phyloP scores from a whole-genome alignment of 192 early-diverging fungal genomes.

The Chytriomyces sp. region DNA sequence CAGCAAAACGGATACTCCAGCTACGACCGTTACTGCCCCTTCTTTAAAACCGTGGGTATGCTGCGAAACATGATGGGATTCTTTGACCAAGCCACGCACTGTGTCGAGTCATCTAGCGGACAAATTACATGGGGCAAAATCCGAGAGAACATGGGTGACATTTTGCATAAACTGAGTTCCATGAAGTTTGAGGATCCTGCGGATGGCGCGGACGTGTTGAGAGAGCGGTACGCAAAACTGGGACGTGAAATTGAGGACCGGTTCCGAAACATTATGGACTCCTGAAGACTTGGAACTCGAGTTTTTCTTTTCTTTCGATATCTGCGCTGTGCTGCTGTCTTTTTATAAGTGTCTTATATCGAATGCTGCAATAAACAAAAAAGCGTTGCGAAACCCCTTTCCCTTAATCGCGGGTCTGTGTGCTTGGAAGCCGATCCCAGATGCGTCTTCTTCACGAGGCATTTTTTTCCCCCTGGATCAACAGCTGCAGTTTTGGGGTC shows the following conservation, averaged over 20 bases:
- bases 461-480: neutral
- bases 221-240: constrained; percentile 87
- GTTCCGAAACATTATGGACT: constrained; percentile 28
- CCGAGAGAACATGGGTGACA: constrained; percentile 86
- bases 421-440: constrained; percentile 24
- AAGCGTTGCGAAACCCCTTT: too few species aligned
- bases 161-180: constrained; percentile 94
- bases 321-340: too few species aligned
- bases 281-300: neutral
- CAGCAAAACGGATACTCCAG: constrained; percentile 99
- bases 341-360: too few species aligned
- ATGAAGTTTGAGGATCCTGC: constrained; percentile 99
- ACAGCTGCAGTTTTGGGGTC: neutral
- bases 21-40: constrained; percentile 99
- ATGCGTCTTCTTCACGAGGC: constrained; percentile 32
- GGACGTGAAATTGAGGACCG: constrained; percentile 79
- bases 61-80: constrained; percentile 97
- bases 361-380: too few species aligned
- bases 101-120: constrained; percentile 88
- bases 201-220: constrained; percentile 88
- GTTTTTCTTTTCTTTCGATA: too few species aligned
- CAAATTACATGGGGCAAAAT: constrained; percentile 96
- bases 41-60: constrained; percentile 99
- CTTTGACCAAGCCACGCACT: constrained; percentile 91
- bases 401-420: too few species aligned